These are phyloP conservation scores for Solanum etuberosum DNA, from an alignment of 257 asterid species.

Conservation along the genomic window DNA sequence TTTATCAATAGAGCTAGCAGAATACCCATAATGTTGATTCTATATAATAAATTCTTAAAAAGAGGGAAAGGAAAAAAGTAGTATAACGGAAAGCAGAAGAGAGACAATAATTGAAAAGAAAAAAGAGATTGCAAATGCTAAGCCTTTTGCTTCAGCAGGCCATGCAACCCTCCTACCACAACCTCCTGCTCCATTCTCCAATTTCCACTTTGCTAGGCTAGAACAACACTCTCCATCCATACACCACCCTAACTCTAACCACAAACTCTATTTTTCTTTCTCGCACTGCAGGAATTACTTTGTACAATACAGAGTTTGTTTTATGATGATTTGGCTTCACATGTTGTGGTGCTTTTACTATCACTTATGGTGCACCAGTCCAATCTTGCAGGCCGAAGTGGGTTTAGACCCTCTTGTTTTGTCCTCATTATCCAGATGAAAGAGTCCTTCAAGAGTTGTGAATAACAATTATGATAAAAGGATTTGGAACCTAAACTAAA, in stretches of 20 bases:
- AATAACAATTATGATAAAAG: background rate
- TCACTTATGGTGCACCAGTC: background rate
- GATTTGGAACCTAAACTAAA: background rate
- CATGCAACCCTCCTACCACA: background rate
- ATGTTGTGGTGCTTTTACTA: background rate
- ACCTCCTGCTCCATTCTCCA: background rate
- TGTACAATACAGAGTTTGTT: background rate
- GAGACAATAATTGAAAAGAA: background rate
- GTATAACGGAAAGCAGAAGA: background rate
- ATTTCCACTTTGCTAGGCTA: background rate
- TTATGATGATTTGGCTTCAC: background rate
- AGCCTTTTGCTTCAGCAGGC: background rate
- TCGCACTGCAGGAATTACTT: background rate
- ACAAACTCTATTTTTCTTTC: background rate
- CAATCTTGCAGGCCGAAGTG: background rate
- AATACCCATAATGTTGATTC: background rate
- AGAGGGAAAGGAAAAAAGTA: background rate
- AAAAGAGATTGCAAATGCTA: background rate
- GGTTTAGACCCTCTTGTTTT: background rate
- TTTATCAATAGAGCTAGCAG: background rate
- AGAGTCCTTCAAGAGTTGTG: background rate
- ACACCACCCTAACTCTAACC: background rate
- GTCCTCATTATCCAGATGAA: background rate
- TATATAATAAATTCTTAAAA: background rate
- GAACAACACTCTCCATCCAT: background rate